Percentiles rank a stretch among this genome's conserved stretches.
Evolutionary conservation across 2,329 filamentous ascomycete species (phyloP).

Genomic region (Zymoseptoria crescenta): DNA sequence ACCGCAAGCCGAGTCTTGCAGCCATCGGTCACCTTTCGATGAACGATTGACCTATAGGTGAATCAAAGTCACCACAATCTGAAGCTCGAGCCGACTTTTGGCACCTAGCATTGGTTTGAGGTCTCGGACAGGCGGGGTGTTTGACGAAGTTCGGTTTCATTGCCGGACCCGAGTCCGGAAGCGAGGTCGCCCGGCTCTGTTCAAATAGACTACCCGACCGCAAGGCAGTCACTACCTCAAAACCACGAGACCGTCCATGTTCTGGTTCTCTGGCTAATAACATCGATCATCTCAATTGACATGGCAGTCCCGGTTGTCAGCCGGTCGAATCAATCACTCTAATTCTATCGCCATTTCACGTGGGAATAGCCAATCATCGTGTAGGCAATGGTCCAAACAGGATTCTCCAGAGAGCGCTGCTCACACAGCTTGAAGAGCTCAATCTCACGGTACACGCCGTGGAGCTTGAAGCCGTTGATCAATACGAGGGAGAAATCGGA

Average conservation of each 20-base stretch:
- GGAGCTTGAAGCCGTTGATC: neutral
- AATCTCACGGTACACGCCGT: neutral
- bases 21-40: neutral
- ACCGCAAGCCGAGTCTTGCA: neutral
- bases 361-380: conserved; percentile 1
- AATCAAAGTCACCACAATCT: too few relatives aligned
- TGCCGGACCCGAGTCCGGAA: too few relatives aligned
- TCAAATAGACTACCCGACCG: too few relatives aligned
- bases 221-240: too few relatives aligned
- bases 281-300: neutral
- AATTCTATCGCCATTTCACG: neutral
- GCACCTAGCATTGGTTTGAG: too few relatives aligned
- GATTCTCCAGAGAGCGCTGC: neutral
- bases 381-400: neutral
- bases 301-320: neutral
- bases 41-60: too few relatives aligned
- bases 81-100: too few relatives aligned
- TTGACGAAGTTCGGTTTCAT: too few relatives aligned
- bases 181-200: too few relatives aligned
- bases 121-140: too few relatives aligned
- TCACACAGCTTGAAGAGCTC: neutral
- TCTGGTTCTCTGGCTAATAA: too few relatives aligned
- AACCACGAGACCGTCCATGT: too few relatives aligned
- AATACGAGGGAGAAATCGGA: conserved; percentile 1
- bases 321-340: neutral